These are phyloP conservation scores for Fusarium scirpi DNA, from an alignment of 2,329 filamentous ascomycete species.

Conservation along the genomic window DNA sequence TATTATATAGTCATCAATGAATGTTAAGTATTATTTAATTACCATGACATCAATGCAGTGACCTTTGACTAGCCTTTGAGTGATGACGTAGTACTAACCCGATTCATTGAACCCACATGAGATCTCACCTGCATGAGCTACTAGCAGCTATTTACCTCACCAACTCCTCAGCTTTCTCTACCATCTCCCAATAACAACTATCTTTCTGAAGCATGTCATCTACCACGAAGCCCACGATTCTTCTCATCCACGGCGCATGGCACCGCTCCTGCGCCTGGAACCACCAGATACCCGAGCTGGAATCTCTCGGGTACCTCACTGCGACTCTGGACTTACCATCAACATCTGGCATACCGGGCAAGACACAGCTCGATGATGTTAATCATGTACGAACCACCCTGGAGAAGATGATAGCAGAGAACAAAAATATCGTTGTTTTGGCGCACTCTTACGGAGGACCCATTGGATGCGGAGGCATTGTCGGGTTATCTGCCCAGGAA, in stretches of 20 bases:
- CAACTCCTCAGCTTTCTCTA: not conserved
- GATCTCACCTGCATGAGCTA: too few relatives aligned
- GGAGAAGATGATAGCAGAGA: not conserved
- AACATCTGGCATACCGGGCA: not conserved
- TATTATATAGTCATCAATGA: accelerated
- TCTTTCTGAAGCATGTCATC: accelerated
- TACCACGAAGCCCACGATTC: accelerated
- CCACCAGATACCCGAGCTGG: not conserved
- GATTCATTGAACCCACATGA: too few relatives aligned
- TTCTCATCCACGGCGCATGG: not conserved
- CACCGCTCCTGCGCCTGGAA: not conserved
- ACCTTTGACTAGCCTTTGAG: accelerated
- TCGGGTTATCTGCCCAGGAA: not conserved
- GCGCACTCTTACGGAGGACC: not conserved
- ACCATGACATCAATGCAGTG: too few relatives aligned
- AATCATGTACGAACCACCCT: accelerated
- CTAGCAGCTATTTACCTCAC: not conserved
- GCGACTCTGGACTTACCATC: not conserved
- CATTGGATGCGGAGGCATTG: not conserved
- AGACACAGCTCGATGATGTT: not conserved
- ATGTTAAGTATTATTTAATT: not conserved
- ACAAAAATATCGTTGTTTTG: not conserved
- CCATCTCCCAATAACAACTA: accelerated
- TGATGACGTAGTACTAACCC: too few relatives aligned
- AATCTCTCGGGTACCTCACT: not conserved